Percentiles rank a stretch among this genome's conserved stretches.
These are phyloP conservation scores for Batkoa obscura DNA, from an alignment of 371 early-diverging fungal genomes.

Conservation along the genomic window DNA sequence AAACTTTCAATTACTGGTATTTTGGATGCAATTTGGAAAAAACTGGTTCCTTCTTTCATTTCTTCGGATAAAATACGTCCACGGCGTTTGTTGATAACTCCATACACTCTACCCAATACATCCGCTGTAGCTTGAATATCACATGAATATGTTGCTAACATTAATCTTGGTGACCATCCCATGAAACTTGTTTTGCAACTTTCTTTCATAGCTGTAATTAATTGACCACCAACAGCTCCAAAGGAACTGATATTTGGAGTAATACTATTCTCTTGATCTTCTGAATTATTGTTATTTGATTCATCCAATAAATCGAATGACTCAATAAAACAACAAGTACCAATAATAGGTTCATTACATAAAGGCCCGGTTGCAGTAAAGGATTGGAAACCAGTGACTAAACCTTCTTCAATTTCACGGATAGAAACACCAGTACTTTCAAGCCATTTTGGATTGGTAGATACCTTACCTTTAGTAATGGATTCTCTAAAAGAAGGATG, in stretches of 20 bases:
- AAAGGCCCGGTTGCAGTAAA: constrained; percentile 77
- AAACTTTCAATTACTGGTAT: constrained; percentile 98
- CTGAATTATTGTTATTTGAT: not conserved
- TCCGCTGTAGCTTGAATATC: constrained; percentile 88
- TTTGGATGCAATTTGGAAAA: constrained; percentile 74
- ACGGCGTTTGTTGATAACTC: constrained; percentile 65
- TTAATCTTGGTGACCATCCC: constrained; percentile 82
- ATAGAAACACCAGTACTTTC: not conserved
- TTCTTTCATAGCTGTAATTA: constrained; percentile 73
- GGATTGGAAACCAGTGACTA: constrained; percentile 90
- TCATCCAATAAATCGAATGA: constrained; percentile 24
- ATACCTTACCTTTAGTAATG: not conserved
- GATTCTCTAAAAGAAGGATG: not conserved
- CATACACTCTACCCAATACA: constrained; percentile 89
- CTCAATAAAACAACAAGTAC: constrained; percentile 74
- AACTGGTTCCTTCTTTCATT: constrained; percentile 86
- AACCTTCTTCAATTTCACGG: constrained; percentile 48
- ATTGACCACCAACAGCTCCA: constrained; percentile 35
- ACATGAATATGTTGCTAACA: constrained; percentile 88
- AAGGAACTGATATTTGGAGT: not conserved
- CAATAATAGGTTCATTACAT: constrained; percentile 83
- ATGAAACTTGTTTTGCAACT: constrained; percentile 68
- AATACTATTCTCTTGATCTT: constrained; percentile 7
- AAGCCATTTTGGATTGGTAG: not conserved
- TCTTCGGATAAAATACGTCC: constrained; percentile 84